Percentiles rank a stretch among this genome's conserved stretches.
Conservation (phyloP, 768 basidiomycete species). For the Podaxis sp. region DNA sequence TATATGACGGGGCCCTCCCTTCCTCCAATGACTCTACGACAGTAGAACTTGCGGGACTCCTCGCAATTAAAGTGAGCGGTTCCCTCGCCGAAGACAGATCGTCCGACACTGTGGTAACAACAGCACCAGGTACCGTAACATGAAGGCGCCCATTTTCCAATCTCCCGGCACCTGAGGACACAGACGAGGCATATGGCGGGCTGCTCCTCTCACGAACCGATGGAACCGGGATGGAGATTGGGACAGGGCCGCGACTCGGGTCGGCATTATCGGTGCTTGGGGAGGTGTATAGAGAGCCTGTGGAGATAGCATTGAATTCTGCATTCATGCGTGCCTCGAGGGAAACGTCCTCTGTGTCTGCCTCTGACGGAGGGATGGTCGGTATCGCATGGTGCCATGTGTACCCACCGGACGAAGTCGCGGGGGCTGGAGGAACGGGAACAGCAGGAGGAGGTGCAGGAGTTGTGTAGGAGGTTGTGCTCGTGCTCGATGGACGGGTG, state of each 20-base stretch:
- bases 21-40: conserved; percentile 13
- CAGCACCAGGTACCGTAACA: neutral
- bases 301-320: conserved; percentile 37
- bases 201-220: conserved; percentile 5
- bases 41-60: conserved; percentile 8
- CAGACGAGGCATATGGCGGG: neutral
- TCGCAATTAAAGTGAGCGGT: neutral
- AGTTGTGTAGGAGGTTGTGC: neutral
- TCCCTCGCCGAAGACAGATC: too few relatives aligned
- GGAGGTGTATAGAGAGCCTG: conserved; percentile 30
- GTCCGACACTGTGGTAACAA: too few relatives aligned
- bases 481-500: neutral
- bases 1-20: conserved; percentile 1
- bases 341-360: conserved; percentile 13
- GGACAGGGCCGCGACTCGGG: neutral
- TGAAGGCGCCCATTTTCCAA: neutral
- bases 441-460: neutral
- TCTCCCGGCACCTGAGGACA: neutral
- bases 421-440: neutral
- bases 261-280: conserved; percentile 7
- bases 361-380: conserved; percentile 25
- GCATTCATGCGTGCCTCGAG: conserved; percentile 42
- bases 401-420: neutral
- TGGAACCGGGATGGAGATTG: neutral
- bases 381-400: conserved; percentile 12